Base-by-base conservation (phyloP, 306 rosid genomes). In the Vigna unguiculata region DNA sequence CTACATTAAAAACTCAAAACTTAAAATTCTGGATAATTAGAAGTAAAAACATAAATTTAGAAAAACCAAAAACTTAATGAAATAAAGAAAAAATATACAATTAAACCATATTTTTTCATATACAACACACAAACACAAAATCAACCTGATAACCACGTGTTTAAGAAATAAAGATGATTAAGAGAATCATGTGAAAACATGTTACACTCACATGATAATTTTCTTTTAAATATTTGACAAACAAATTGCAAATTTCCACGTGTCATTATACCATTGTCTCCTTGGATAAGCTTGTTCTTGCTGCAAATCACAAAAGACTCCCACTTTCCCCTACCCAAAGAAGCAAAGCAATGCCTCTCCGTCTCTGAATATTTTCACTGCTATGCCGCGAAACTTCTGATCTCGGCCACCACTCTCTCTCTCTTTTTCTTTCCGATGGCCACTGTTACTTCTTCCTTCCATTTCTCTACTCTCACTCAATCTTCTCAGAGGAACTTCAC, bases 381-480 rank as follows among this genome's bases (percentile, higher is more conserved):
- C 69, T 54, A 66, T 77, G 80, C 69, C 20, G 79, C 64, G 19
- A 49, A 64, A 7, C 36, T 43, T 49, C 74, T 75, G 59, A 75
- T 17, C 76, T 69, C 71, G 70, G 70, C 24, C 60, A 61, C 78
- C 46, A 54, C 76, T 54, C 54, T 47, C 61, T 30, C 12, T 15
- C 51, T 48, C 68, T 65, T 45, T 62, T 54, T 30, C 14, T 19
- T 51, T 36, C 64, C 71, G 66, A 92, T 96, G 99, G 96, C 98
- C 15, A 82, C 97, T 8, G 83, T 92, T 52, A 85, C 86, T 82
- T 88, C 93, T 59, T 78, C 97, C 46, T 73, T 89, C 57, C 85
- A 96, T 30, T 83, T 96, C 77, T 91, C 93, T 4, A 86, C 92
- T 1, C 80, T 88, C n/a, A 75, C 75, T 28, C 97, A 89, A 7